phyloP scores from a whole-genome alignment of 1,284 basidiomycete genomes.

The Mycena sp. region DNA sequence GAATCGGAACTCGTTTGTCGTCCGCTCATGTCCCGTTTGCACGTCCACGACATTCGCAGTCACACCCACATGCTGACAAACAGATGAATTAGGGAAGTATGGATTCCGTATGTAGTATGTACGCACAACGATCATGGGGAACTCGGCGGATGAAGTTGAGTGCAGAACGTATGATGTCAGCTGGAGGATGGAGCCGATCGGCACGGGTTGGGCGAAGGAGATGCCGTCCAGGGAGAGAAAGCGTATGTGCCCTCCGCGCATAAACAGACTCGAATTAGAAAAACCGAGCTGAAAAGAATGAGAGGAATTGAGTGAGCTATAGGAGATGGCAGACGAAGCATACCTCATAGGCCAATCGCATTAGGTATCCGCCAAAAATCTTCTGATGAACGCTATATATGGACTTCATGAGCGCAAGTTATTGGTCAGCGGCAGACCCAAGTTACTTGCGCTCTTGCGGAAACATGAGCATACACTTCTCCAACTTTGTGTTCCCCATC shows the following conservation, averaged over 20 bases:
- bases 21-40: conserved; percentile 70
- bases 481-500: conserved; percentile 72
- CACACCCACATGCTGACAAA: conserved; percentile 68
- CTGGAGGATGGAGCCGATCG: conserved; percentile 84
- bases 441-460: conserved; percentile 87
- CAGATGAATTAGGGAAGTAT: background rate
- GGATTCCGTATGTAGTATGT: background rate
- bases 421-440: conserved; percentile 37
- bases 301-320: background rate
- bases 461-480: conserved; percentile 84
- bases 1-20: conserved; percentile 78
- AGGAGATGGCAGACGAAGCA: background rate
- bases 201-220: conserved; percentile 82
- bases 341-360: conserved; percentile 68
- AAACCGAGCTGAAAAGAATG: conserved; percentile 70
- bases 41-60: conserved; percentile 82
- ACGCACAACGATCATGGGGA: conserved; percentile 63
- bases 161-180: conserved; percentile 76
- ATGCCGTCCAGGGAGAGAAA: conserved; percentile 85
- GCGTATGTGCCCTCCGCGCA: conserved; percentile 65
- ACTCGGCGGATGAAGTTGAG: conserved; percentile 53
- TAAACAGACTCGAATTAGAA: conserved; percentile 77
- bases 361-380: conserved; percentile 73
- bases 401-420: background rate
- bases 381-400: conserved; percentile 77